Evolutionary conservation across 1,284 basidiomycete species (phyloP), one percentile per base, ranked within the genome.

Genomic region (Jaminaea rosea): DNA sequence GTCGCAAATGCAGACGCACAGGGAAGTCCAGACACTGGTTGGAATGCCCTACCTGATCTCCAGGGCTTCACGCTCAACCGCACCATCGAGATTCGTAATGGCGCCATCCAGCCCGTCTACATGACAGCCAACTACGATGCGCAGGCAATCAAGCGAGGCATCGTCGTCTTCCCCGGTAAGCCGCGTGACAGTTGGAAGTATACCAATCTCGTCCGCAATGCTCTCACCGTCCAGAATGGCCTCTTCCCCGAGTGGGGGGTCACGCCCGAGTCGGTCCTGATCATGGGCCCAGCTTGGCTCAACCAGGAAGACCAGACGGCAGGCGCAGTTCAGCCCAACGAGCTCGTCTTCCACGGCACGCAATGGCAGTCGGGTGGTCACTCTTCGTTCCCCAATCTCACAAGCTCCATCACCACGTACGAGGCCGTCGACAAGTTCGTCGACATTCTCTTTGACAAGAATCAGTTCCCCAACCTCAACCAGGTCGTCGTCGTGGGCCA

Each of bases 21-120:
- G 10, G 49, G 29, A 10, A 52, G 36, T 29, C 41, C 49, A 3
- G 51, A 54, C 7, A 53, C 47, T 4, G 89, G 90, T 1, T 73
- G 67, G 62, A 4, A 54, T 9, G 49, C 32, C 1, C 34, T 73
- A 1, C 69, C 71, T 1, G 27, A 51, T 0, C 46, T 71, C 8
- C 26, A 44, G 3, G 58, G 49, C 11, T 72, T 72, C 53, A 51
- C 55, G 23, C 50, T 73, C 29, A 65, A 69, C 58, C 53, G 59
- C 11, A 60, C 57, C 4, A 50, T 60, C 28, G 51, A 63, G 51
- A 28, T 50, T 15, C 7, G 49, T 26, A 23, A 29, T 15, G 29
- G 19, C 21, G 46, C 44, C 10, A 19, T 37, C 13, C 50, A 44
- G 50, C 71, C 71, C 2, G 65, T 61, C 50, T 72, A 73, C 52